These are phyloP conservation scores for Oidiodendron maius DNA, from an alignment of 495 filamentous ascomycete genomes.

Conservation along the genomic window DNA sequence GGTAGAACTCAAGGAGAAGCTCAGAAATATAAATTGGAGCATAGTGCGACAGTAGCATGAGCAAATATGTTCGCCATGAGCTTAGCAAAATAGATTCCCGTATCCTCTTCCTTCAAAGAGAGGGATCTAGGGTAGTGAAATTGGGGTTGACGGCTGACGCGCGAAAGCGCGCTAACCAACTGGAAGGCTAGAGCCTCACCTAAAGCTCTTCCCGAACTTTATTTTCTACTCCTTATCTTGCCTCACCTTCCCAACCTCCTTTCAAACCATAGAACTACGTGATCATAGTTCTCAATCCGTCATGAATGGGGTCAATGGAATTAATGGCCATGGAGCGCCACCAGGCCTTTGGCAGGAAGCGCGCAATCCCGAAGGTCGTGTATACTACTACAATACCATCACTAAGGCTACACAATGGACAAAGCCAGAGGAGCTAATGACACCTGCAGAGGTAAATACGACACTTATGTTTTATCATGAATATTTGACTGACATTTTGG, in stretches of 20 bases:
- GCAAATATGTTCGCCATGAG: neutral
- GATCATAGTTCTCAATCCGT: slow-evolving; percentile 6
- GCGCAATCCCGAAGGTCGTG: slow-evolving; percentile 71
- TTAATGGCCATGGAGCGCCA: slow-evolving; percentile 46
- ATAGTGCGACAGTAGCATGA: neutral
- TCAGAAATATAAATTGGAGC: neutral
- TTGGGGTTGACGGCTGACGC: neutral
- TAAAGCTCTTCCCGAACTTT: slow-evolving; percentile 3
- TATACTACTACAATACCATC: slow-evolving; percentile 88
- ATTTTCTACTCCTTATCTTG: neutral
- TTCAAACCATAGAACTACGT: neutral
- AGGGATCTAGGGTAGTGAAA: neutral
- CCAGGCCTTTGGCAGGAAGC: slow-evolving; percentile 74
- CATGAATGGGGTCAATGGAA: slow-evolving; percentile 62
- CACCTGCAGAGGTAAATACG: slow-evolving; percentile 65
- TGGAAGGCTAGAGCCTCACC: neutral
- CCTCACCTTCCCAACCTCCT: neutral
- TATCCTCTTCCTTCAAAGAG: neutral
- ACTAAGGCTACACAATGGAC: slow-evolving; percentile 92
- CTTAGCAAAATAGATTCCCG: neutral
- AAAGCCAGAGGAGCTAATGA: slow-evolving; percentile 89
- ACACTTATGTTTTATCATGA: neutral
- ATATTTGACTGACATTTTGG: slow-evolving; percentile 8
- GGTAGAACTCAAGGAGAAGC: neutral
- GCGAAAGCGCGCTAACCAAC: neutral